Conservation (phyloP, 331 rosid species). For the Malus hybrid region DNA sequence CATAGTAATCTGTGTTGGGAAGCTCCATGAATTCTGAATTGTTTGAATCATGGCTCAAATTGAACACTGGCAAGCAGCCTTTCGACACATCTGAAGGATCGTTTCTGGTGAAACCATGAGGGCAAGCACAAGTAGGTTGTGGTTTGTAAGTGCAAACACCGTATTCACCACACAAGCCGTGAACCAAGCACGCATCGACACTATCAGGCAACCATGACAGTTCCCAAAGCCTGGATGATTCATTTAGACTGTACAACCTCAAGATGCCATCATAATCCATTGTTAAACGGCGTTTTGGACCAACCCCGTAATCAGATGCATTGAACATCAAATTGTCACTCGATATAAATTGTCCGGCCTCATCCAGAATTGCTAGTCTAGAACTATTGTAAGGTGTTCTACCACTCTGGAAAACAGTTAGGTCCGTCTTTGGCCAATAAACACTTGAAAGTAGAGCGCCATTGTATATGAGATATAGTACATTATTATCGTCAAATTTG, state of each 20-base stretch:
- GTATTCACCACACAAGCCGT: slow-evolving; percentile 28
- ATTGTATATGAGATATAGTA: slow-evolving; percentile 19
- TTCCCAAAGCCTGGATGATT: slow-evolving; percentile 4
- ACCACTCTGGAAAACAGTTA: slow-evolving; percentile 1
- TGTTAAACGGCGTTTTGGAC: slow-evolving; percentile 24
- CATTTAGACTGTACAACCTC: slow-evolving; percentile 27
- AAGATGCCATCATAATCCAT: slow-evolving; percentile 30
- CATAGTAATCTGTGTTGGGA: slow-evolving; percentile 23
- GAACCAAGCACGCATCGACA: slow-evolving; percentile 21
- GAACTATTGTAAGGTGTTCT: slow-evolving; percentile 32
- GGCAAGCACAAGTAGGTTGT: slow-evolving; percentile 21
- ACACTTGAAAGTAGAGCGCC: slow-evolving; percentile 26
- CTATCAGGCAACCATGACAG: slow-evolving; percentile 19
- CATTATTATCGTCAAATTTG: slow-evolving; percentile 20
- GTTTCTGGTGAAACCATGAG: slow-evolving; percentile 4
- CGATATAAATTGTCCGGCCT: slow-evolving; percentile 18
- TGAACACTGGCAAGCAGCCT: slow-evolving; percentile 22
- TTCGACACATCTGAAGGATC: slow-evolving; percentile 27
- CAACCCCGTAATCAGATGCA: slow-evolving; percentile 26
- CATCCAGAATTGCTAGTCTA: slow-evolving; percentile 11
- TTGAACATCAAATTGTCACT: slow-evolving; percentile 21
- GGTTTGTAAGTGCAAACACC: slow-evolving; percentile 26
- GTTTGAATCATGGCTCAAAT: background rate
- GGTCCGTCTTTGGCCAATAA: slow-evolving; percentile 16
- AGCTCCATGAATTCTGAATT: slow-evolving; percentile 14